Base-by-base conservation (phyloP, 768 basidiomycete species). In the Suillus sp. region DNA sequence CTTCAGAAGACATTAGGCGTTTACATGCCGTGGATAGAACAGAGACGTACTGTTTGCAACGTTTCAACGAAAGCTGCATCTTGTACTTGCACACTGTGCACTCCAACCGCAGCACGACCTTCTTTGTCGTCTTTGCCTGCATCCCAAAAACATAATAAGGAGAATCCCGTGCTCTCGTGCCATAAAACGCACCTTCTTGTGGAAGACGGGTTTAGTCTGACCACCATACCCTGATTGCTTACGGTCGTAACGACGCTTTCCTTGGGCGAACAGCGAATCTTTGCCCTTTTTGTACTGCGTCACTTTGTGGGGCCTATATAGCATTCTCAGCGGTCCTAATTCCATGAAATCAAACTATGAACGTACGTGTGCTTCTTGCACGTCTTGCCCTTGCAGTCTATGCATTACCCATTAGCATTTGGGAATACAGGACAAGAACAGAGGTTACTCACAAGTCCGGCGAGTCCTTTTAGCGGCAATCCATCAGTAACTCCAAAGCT, bases 281-380 rank as follows among this genome's bases (percentile, higher is more conserved):
- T 99, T 99, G 77, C 97, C 97, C 87, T 94, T 97, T 90, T 99
- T 99, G 88, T 99, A 99, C 79, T 99, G 96, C 64, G 96, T 98
- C 74, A 99, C 96, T 81, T 99, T 99, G 84, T 99, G 96, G 64
- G 96, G 96, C 67, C 93, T 95, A 74, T 55, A 71, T 59, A 68
- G 34, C 34, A 10, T 20, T 35, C 45, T 60, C n/a, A 56, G 63
- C 62, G 50, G 13, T 30, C 9, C n/a, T 22, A 13, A 53, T 13
- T 20, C 18, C 1, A 47, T 25, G 60, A 27, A 25, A 18, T 20
- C 54, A 47, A 18, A 43, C 20, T 1, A 38, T 9, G n/a, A 43
- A 81, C 92, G 62, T 82, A 95, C 92, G 94, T 96, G 86, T 97
- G 95, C 81, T 97, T 97, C 82, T 84, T 90, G 92, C 95, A 97